Percentiles rank a stretch among this genome's conserved stretches.
Evolutionary conservation across 768 basidiomycete species (phyloP).

Genomic region (Suillus plorans): DNA sequence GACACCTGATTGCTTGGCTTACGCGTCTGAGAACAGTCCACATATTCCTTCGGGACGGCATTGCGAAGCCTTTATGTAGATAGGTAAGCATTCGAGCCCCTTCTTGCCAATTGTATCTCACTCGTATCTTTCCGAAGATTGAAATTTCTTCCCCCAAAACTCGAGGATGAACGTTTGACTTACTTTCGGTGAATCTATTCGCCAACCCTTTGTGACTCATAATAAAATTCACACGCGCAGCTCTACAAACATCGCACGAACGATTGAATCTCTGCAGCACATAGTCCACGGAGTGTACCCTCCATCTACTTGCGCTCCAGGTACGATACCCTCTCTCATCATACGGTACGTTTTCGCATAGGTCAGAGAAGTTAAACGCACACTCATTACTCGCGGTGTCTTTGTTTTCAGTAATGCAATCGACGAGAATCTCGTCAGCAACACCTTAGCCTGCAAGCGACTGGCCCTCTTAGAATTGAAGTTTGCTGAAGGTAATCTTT

Average conservation of each 20-base stretch:
- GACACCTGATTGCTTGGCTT: slow-evolving; percentile 7
- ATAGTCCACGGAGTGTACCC: background rate
- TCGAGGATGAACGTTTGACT: background rate
- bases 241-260: background rate
- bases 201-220: background rate
- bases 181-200: background rate
- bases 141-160: slow-evolving; percentile 53
- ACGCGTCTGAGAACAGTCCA: slow-evolving; percentile 45
- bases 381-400: background rate
- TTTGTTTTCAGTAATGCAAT: slow-evolving; percentile 50
- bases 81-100: slow-evolving; percentile 38
- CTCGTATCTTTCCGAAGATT: slow-evolving; percentile 41
- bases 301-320: background rate
- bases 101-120: background rate
- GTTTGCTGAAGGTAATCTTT: slow-evolving; percentile 59
- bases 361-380: background rate
- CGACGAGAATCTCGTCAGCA: slow-evolving; percentile 73
- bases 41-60: slow-evolving; percentile 57
- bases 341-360: slow-evolving; percentile 45
- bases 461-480: slow-evolving; percentile 59
- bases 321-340: slow-evolving; percentile 39
- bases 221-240: background rate
- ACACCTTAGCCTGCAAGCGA: slow-evolving; percentile 65
- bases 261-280: background rate
- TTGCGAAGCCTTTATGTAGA: slow-evolving; percentile 68